Base-by-base conservation (phyloP, 2,329 filamentous ascomycete species). In the Cladosporium sp. region DNA sequence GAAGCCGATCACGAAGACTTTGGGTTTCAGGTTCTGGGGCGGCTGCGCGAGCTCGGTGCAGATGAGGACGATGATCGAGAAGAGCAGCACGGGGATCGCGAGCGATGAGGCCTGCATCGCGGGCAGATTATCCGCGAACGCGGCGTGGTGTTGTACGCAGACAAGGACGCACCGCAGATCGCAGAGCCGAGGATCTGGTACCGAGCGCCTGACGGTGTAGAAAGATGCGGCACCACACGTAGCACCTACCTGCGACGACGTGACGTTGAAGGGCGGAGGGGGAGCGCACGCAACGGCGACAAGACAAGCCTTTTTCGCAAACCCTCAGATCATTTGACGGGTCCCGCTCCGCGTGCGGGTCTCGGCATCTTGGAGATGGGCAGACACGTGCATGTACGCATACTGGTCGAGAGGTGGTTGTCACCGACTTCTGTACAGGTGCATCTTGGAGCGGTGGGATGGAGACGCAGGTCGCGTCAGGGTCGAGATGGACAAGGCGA, bases 1-100 rank as follows among this genome's bases (percentile, higher is more conserved):
- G 22, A 66, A 57, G 18, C 63, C 63, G 34, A 66, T 57, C 16
- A 66, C 59, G 49, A 65, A 66, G 53, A 66, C 52, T 49, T 66
- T 66, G n/a, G 62, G 61, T 46, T 59, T 58, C 19, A 63, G 57
- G 7, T 48, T 46, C 2, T 49, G n/a, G 9, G 57, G 51, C 11
- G 61, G 58, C 16, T 61, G 63, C 10, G 59, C 59, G 16, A 64
- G 48, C n/a, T 54, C 54, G 19, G 46, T 52, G 18, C 55, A 50
- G 40, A 60, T 46, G 33, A 60, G 49, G 32, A 59, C 19, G 41
- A 59, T 43, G 41, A 35, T 28, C 35, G 56, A 54, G 16, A 59
- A 14, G 16, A 58, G 34, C 19, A 57, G 50, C 10, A 43, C n/a
- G 11, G 48, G 48, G 31, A 50, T 32, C 16, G 48, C 48, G 6